These are phyloP conservation scores for Furcasterigmium furcatum DNA, from an alignment of 2,329 filamentous ascomycete genomes.

Conservation along the genomic window DNA sequence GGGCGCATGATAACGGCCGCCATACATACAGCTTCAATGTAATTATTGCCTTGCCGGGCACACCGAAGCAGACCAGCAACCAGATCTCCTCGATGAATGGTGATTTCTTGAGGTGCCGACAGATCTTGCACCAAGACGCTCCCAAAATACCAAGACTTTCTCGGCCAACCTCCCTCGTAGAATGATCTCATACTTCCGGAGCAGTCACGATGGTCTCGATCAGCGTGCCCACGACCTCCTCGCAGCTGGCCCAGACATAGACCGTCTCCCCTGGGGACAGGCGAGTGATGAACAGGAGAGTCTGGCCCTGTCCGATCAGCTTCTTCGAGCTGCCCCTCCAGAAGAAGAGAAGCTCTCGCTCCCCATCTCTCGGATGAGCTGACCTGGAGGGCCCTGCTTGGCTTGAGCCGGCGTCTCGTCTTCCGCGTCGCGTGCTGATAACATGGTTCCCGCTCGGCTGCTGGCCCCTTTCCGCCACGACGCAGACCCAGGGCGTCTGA, in stretches of 20 bases:
- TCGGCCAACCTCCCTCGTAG: too few species aligned
- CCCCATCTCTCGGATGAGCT: slow-evolving; percentile 30
- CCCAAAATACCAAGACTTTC: too few species aligned
- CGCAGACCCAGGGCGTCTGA: slow-evolving; percentile 22
- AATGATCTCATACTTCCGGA: neutral
- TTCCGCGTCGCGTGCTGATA: neutral
- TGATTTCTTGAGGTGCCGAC: too few species aligned
- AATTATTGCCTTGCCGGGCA: too few species aligned
- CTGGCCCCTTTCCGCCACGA: neutral
- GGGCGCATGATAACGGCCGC: neutral
- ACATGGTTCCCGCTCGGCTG: neutral
- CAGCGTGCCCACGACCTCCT: slow-evolving; percentile 70
- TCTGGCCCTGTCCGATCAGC: slow-evolving; percentile 53
- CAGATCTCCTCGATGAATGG: too few species aligned
- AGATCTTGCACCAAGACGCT: too few species aligned
- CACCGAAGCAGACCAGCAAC: too few species aligned
- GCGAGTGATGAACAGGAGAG: slow-evolving; percentile 51
- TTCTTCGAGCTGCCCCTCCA: slow-evolving; percentile 61
- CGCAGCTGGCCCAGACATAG: slow-evolving; percentile 75
- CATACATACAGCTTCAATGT: neutral
- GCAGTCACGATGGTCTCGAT: slow-evolving; percentile 17
- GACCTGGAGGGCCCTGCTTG: neutral
- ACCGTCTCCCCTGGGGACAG: slow-evolving; percentile 51
- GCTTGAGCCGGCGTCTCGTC: neutral
- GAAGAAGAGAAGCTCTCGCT: slow-evolving; percentile 68